These are phyloP conservation scores for Arthrinium puccinioides DNA, from an alignment of 2,329 filamentous ascomycete species.

Conservation along the genomic window DNA sequence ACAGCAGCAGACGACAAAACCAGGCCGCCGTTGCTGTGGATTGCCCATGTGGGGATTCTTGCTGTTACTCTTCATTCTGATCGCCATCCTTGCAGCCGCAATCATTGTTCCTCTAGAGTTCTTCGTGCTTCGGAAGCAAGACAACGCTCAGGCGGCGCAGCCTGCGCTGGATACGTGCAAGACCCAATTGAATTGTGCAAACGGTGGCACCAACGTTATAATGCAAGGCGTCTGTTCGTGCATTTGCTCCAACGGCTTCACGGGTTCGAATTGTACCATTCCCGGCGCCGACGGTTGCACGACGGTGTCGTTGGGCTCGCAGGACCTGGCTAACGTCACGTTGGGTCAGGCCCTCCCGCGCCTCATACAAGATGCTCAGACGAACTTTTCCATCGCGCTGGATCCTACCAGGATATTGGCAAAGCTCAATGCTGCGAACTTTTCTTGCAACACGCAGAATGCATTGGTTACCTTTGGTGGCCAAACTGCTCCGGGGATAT, in stretches of 20 bases:
- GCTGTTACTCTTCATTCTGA: slow-evolving; percentile 52
- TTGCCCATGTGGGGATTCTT: slow-evolving; percentile 75
- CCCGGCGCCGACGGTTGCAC: slow-evolving; percentile 44
- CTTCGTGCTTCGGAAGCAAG: slow-evolving; percentile 49
- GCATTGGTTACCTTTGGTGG: slow-evolving; percentile 80
- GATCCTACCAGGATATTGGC: slow-evolving; percentile 62
- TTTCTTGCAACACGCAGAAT: slow-evolving; percentile 82
- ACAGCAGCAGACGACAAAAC: neutral
- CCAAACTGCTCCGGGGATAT: slow-evolving; percentile 26
- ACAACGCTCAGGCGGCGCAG: slow-evolving; percentile 21
- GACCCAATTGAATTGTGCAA: slow-evolving; percentile 58
- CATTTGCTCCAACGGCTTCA: slow-evolving; percentile 84
- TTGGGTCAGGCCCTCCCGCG: slow-evolving; percentile 73
- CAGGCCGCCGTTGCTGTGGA: slow-evolving; percentile 67
- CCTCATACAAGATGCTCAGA: slow-evolving; percentile 56
- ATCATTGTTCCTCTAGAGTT: slow-evolving; percentile 69
- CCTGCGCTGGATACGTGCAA: slow-evolving; percentile 47
- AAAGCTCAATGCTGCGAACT: slow-evolving; percentile 65
- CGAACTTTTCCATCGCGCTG: slow-evolving; percentile 71
- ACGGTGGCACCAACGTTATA: slow-evolving; percentile 73
- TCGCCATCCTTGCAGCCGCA: slow-evolving; percentile 72
- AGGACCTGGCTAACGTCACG: slow-evolving; percentile 57
- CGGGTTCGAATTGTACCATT: slow-evolving; percentile 45
- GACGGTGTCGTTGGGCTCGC: slow-evolving; percentile 36
- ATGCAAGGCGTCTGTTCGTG: slow-evolving; percentile 68